A percentile compares a stretch with the other conserved stretches of the same genome.
phyloP scores from a whole-genome alignment of 306 rosid species.

The Cicer bijugum region DNA sequence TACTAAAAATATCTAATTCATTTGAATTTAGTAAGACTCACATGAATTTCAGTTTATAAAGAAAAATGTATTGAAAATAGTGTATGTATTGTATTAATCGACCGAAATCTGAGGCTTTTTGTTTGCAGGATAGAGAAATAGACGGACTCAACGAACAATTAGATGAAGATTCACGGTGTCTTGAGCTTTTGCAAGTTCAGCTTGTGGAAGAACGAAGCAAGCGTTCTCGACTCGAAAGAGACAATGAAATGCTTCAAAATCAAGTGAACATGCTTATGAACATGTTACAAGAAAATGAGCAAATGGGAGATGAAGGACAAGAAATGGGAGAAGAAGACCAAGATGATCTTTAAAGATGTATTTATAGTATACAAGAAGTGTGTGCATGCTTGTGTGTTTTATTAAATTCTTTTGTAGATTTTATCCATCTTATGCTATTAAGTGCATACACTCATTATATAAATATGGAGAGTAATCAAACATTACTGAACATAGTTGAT shows the following conservation, averaged over 20 bases:
- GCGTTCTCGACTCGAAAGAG: constrained; percentile 71
- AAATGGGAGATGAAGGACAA: constrained; percentile 52
- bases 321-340: constrained; percentile 56
- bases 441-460: constrained; percentile 26
- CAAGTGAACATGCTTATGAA: constrained; percentile 91
- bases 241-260: constrained; percentile 75
- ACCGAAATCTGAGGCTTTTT: not conserved
- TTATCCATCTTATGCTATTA: constrained; percentile 33
- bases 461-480: constrained; percentile 7
- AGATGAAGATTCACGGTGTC: constrained; percentile 73
- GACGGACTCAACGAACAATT: constrained; percentile 80
- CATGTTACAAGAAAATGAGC: constrained; percentile 75
- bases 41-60: not conserved
- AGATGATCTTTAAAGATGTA: constrained; percentile 53
- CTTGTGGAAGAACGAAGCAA: constrained; percentile 81
- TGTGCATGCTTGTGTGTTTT: constrained; percentile 11
- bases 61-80: not conserved
- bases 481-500: not conserved
- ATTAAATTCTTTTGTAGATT: constrained; percentile 57
- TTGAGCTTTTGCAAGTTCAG: constrained; percentile 85
- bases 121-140: constrained; percentile 80
- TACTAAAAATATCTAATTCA: not conserved
- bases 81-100: no score
- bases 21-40: not conserved
- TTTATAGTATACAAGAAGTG: not conserved